Evolutionary conservation across 768 basidiomycete genomes (phyloP).

Genomic region (Trametes cingulata): DNA sequence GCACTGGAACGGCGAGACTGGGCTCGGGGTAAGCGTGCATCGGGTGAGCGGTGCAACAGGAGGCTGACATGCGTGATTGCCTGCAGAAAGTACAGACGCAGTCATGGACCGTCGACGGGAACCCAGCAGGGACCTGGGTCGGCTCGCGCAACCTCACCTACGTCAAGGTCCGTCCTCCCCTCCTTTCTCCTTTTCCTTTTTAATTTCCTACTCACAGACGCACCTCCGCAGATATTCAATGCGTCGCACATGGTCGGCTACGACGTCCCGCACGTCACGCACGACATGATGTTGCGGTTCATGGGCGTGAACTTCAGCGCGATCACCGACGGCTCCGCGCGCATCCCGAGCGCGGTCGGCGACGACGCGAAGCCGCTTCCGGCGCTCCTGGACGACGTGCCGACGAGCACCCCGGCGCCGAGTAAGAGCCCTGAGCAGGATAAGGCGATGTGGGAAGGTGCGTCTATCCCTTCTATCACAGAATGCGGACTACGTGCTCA

Average conservation of each 20-base stretch:
- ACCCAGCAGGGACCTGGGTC: conserved; percentile 89
- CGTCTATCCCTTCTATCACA: too few species aligned
- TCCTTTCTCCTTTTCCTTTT: background rate
- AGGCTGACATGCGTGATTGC: background rate
- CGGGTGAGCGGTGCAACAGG: background rate
- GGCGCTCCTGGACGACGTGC: conserved; percentile 43
- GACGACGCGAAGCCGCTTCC: conserved; percentile 66
- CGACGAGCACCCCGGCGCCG: conserved; percentile 38
- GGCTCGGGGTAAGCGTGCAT: conserved; percentile 70
- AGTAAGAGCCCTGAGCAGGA: conserved; percentile 74
- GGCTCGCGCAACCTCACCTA: conserved; percentile 89
- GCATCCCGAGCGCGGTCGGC: conserved; percentile 81
- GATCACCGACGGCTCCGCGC: conserved; percentile 77
- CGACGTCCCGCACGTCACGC: conserved; percentile 84
- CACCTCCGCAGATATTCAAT: conserved; percentile 66
- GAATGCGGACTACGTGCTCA: too few species aligned
- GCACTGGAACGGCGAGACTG: conserved; percentile 83
- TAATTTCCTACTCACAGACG: background rate
- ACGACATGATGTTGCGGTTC: conserved; percentile 99
- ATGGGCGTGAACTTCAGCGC: conserved; percentile 88
- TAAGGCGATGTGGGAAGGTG: conserved; percentile 91
- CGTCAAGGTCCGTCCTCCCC: conserved; percentile 63
- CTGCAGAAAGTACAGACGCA: conserved; percentile 64
- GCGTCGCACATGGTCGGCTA: conserved; percentile 96
- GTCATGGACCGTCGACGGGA: conserved; percentile 73